Percentiles rank a stretch among this genome's conserved stretches.
Evolutionary conservation across 495 filamentous ascomycete species (phyloP).

Genomic region (Friedmanniomyces simplex): DNA sequence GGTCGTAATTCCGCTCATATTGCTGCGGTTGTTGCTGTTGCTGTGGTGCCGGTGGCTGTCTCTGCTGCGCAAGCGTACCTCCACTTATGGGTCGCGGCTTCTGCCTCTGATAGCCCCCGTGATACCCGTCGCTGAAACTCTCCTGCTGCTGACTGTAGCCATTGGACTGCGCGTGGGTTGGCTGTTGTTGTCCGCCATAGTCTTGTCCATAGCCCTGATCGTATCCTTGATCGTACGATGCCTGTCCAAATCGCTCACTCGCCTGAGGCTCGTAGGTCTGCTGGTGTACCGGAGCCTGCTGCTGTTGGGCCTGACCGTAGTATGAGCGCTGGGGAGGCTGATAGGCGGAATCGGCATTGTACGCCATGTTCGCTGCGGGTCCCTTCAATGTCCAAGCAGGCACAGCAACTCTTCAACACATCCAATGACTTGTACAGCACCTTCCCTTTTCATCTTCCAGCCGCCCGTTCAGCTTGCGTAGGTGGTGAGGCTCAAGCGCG

Average conservation of each 20-base stretch:
- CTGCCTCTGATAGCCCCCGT: not conserved
- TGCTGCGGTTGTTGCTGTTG: not conserved
- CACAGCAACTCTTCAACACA: not conserved
- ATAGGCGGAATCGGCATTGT: constrained; percentile 10
- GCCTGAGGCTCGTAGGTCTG: not conserved
- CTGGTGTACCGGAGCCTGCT: constrained; percentile 5
- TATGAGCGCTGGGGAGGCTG: constrained; percentile 13
- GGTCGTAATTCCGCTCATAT: constrained; percentile 13
- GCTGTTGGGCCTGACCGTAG: constrained; percentile 12
- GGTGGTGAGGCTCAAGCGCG: too few species aligned
- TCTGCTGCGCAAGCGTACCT: not conserved
- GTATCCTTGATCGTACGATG: not conserved
- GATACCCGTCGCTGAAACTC: constrained; percentile 5
- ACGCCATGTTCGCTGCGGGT: constrained; percentile 10
- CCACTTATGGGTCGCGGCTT: not conserved
- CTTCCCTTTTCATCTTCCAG: too few species aligned
- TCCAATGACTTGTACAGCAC: not conserved
- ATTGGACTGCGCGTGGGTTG: not conserved
- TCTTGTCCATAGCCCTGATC: not conserved
- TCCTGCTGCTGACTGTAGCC: not conserved
- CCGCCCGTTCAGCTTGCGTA: too few species aligned
- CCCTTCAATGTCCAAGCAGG: not conserved
- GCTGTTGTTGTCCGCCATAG: not conserved
- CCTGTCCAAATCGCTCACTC: not conserved
- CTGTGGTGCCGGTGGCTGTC: not conserved